Percentiles rank a stretch among this genome's conserved stretches.
phyloP scores from a whole-genome alignment of 768 basidiomycete genomes.

The Gloeophyllum trabeum region DNA sequence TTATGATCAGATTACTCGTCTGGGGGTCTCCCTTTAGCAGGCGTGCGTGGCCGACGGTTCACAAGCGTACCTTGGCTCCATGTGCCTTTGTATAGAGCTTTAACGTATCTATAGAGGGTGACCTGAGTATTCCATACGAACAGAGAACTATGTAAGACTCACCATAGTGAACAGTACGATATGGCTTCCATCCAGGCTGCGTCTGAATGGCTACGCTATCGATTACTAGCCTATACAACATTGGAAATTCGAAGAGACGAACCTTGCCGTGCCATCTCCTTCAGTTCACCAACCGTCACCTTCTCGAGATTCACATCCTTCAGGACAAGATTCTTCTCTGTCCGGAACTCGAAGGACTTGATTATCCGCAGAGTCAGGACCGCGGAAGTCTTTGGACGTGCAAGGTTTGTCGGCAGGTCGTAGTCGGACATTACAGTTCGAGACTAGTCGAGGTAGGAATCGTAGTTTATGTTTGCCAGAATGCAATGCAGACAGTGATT shows the following conservation, averaged over 20 bases:
- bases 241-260: slow-evolving; percentile 9
- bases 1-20: slow-evolving; percentile 98
- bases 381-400: slow-evolving; percentile 59
- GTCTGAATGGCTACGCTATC: slow-evolving; percentile 49
- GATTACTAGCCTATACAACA: slow-evolving; percentile 4
- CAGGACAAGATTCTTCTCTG: slow-evolving; percentile 79
- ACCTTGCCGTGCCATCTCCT: slow-evolving; percentile 64
- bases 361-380: slow-evolving; percentile 88
- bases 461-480: too few relatives aligned
- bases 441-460: too few relatives aligned
- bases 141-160: too few relatives aligned
- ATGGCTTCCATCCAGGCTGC: slow-evolving; percentile 82
- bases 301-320: slow-evolving; percentile 69
- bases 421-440: slow-evolving; percentile 18
- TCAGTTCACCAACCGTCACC: slow-evolving; percentile 72
- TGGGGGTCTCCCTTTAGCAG: slow-evolving; percentile 16
- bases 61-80: slow-evolving; percentile 70
- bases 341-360: slow-evolving; percentile 91
- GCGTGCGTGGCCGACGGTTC: neutral
- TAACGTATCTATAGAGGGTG: slow-evolving; percentile 89
- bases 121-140: too few relatives aligned
- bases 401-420: slow-evolving; percentile 48
- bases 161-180: slow-evolving; percentile 66
- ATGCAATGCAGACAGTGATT: too few relatives aligned
- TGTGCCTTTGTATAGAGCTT: slow-evolving; percentile 94